A percentile compares a stretch with the other conserved stretches of the same genome.
Evolutionary conservation across 345 rosid genomes (phyloP).

Genomic region (Citrus maxima): DNA sequence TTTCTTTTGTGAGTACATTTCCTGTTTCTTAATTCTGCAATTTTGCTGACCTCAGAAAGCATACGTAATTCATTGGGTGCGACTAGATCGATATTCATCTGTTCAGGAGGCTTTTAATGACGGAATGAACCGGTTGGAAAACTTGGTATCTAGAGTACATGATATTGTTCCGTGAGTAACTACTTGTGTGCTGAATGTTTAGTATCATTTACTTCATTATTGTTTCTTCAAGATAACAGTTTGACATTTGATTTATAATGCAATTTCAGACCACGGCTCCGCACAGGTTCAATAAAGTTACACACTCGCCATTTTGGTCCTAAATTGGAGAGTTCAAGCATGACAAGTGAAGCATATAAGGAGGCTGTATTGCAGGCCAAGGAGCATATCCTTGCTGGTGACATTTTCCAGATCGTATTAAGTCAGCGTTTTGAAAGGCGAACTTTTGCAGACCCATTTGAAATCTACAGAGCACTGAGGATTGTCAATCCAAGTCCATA

Average conservation of each 20-base stretch:
- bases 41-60: conserved; percentile 63
- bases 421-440: conserved; percentile 92
- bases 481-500: conserved; percentile 95
- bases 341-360: conserved; percentile 71
- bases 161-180: conserved; percentile 67
- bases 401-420: conserved; percentile 93
- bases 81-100: conserved; percentile 65
- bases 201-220: not conserved
- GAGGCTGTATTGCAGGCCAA: conserved; percentile 76
- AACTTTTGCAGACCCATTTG: conserved; percentile 95
- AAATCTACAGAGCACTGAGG: conserved; percentile 85
- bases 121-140: conserved; percentile 70
- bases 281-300: conserved; percentile 64
- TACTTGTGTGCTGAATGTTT: conserved; percentile 4
- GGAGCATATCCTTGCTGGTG: conserved; percentile 85
- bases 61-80: conserved; percentile 89
- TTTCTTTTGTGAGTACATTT: not conserved
- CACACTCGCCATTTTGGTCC: conserved; percentile 69
- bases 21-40: conserved; percentile 8
- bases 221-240: conserved; percentile 8
- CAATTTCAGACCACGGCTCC: conserved; percentile 70
- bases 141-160: conserved; percentile 69
- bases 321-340: conserved; percentile 67
- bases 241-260: conserved; percentile 20
- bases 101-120: conserved; percentile 70